Conservation (phyloP, 352 stramenopile genomes). For the Pythium vanterpoolii region DNA sequence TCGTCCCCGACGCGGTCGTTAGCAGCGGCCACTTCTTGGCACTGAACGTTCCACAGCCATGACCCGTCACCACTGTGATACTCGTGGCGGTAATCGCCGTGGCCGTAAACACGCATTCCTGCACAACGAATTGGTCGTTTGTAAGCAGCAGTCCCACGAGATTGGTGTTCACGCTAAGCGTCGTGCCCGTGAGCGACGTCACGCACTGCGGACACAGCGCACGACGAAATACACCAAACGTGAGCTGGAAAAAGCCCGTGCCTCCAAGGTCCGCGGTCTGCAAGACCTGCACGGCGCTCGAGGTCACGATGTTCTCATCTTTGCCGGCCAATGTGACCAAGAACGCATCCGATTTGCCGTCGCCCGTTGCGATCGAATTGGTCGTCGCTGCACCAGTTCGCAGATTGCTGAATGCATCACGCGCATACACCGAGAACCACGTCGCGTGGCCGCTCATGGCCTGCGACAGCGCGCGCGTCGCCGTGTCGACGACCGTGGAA, state of each 20-base stretch:
- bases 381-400: slow-evolving; percentile 67
- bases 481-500: slow-evolving; percentile 81
- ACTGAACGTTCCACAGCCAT: slow-evolving; percentile 56
- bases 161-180: slow-evolving; percentile 60
- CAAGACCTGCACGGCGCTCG: slow-evolving; percentile 85
- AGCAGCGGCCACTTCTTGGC: slow-evolving; percentile 42
- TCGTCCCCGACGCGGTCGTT: slow-evolving; percentile 18
- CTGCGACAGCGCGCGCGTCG: slow-evolving; percentile 56
- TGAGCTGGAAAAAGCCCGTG: slow-evolving; percentile 65
- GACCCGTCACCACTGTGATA: slow-evolving; percentile 49
- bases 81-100: slow-evolving; percentile 32
- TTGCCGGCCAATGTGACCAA: slow-evolving; percentile 75
- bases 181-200: slow-evolving; percentile 35
- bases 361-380: slow-evolving; percentile 64
- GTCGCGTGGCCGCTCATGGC: slow-evolving; percentile 85
- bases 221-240: slow-evolving; percentile 55
- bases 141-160: slow-evolving; percentile 54
- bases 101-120: slow-evolving; percentile 70
- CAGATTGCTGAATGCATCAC: slow-evolving; percentile 94
- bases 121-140: slow-evolving; percentile 59
- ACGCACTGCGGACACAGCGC: slow-evolving; percentile 59
- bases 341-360: slow-evolving; percentile 91
- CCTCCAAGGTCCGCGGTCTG: slow-evolving; percentile 24
- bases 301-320: slow-evolving; percentile 77
- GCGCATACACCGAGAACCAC: slow-evolving; percentile 82